These are phyloP conservation scores for Colletotrichum costaricense DNA, from an alignment of 2,329 filamentous ascomycete species.

Conservation along the genomic window DNA sequence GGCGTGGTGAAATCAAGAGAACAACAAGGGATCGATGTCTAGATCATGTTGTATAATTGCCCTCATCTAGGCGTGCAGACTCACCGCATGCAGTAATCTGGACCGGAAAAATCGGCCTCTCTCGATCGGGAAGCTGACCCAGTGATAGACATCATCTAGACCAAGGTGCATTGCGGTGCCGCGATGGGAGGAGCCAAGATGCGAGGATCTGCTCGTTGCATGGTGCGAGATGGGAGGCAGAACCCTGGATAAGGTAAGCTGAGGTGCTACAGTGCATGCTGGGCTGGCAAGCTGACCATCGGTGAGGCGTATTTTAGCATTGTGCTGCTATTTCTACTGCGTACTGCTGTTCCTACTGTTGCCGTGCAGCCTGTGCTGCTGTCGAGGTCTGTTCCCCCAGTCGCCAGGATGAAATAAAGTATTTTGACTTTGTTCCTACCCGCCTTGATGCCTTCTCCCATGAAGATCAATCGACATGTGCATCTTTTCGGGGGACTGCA, in stretches of 20 bases:
- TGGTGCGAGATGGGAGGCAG: background rate
- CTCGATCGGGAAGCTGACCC: conserved; percentile 25
- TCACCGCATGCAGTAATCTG: conserved; percentile 4
- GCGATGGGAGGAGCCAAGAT: conserved; percentile 2
- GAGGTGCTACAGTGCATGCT: background rate
- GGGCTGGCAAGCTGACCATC: background rate
- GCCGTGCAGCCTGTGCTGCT: background rate
- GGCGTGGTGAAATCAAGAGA: background rate
- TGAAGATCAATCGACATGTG: background rate
- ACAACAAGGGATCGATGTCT: background rate
- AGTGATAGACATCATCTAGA: conserved; percentile 11
- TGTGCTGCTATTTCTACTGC: background rate
- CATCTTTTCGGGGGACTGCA: background rate
- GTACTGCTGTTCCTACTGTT: background rate
- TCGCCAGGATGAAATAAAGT: background rate
- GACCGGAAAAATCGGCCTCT: background rate
- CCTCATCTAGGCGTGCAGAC: background rate
- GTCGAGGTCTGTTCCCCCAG: background rate
- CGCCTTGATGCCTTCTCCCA: background rate
- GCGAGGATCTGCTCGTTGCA: conserved; percentile 21
- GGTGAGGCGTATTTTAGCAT: background rate
- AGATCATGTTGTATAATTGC: background rate
- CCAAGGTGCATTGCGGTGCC: conserved; percentile 2
- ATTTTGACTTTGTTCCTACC: background rate
- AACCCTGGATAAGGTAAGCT: background rate